A percentile compares a stretch with the other conserved stretches of the same genome.
phyloP scores from a whole-genome alignment of 1,284 basidiomycete species.

The Moesziomyces sp. region DNA sequence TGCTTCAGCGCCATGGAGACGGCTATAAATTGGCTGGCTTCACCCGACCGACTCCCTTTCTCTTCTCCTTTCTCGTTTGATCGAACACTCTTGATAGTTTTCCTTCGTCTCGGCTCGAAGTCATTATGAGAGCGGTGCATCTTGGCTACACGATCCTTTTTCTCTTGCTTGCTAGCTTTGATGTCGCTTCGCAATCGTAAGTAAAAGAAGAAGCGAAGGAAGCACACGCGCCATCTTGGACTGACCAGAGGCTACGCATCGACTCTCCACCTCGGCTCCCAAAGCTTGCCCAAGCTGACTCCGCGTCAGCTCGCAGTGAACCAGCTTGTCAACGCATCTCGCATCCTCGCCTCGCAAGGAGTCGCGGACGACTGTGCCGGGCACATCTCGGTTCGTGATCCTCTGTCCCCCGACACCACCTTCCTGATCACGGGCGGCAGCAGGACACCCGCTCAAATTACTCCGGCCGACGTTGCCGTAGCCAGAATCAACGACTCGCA shows the following conservation, averaged over 20 bases:
- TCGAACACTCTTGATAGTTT: no score
- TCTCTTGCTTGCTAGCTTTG: not conserved
- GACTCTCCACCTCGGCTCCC: not conserved
- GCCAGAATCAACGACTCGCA: conserved; percentile 42
- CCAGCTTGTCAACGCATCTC: conserved; percentile 49
- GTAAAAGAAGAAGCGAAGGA: not conserved
- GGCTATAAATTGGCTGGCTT: no score
- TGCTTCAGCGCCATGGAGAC: no score
- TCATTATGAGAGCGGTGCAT: not conserved
- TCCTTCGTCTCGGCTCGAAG: no score
- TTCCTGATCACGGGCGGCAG: conserved; percentile 35
- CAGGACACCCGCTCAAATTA: conserved; percentile 19
- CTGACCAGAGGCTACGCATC: no score
- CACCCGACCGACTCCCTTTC: no score
- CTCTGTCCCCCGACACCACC: conserved; percentile 21
- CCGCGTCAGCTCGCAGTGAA: conserved; percentile 41
- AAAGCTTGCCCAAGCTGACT: conserved; percentile 29
- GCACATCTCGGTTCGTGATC: conserved; percentile 43
- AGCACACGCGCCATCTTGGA: not conserved
- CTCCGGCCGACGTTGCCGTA: conserved; percentile 41
- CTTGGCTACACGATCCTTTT: not conserved
- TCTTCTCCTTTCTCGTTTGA: no score
- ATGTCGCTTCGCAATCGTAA: conserved; percentile 12
- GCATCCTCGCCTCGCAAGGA: conserved; percentile 36
- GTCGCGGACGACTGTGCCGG: conserved; percentile 41